These are phyloP conservation scores for Apiospora koreana DNA, from an alignment of 2,329 filamentous ascomycete genomes.

Conservation along the genomic window DNA sequence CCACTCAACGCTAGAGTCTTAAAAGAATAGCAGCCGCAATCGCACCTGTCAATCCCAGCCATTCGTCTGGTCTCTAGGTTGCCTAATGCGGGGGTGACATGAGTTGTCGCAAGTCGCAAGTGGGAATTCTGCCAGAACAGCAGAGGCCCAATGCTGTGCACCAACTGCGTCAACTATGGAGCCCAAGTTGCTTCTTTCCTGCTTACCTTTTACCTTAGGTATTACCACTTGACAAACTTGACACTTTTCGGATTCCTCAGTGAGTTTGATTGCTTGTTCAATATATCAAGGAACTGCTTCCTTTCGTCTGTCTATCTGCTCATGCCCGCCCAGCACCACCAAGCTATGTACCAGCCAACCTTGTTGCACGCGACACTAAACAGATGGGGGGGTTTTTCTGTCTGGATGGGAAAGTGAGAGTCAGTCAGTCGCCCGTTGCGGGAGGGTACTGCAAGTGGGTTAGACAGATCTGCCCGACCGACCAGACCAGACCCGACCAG, in stretches of 20 bases:
- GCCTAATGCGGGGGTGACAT: constrained; percentile 3
- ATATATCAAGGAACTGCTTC: not conserved
- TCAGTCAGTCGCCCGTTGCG: not conserved
- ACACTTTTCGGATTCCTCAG: not conserved
- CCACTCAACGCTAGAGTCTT: not conserved
- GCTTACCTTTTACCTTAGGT: not conserved
- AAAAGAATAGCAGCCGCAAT: not conserved
- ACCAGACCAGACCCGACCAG: not conserved
- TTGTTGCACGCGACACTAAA: constrained; percentile 1
- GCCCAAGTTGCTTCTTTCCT: not conserved
- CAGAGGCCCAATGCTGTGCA: not conserved
- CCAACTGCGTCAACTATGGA: not conserved
- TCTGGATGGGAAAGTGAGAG: not conserved
- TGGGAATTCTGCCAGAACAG: not conserved
- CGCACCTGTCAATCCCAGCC: constrained; percentile 6
- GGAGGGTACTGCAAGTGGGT: constrained; percentile 9
- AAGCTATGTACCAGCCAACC: not conserved
- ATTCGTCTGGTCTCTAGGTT: constrained; percentile 1
- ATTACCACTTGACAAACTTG: not conserved
- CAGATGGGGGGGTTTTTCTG: not conserved
- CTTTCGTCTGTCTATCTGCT: not conserved
- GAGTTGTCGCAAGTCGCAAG: constrained; percentile 2
- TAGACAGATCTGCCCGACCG: not conserved
- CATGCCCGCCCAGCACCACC: not conserved
- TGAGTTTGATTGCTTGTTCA: not conserved